Evolutionary conservation across 2,329 filamentous ascomycete species (phyloP), one percentile per base, ranked within the genome.

Genomic region (Aspergillus piperis): DNA sequence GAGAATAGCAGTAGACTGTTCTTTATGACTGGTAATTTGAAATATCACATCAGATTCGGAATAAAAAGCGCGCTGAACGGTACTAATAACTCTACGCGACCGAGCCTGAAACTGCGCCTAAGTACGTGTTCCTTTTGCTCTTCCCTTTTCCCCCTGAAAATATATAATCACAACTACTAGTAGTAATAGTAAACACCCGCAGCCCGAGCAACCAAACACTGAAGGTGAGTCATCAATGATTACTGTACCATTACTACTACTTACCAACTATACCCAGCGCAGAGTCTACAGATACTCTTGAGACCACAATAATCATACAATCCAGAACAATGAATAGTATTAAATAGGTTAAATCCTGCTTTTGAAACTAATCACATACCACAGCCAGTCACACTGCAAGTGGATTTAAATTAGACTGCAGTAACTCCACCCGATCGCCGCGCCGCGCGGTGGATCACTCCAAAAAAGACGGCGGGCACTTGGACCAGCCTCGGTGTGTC

Each of bases 381-480:
- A 27, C 25, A 17, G 47, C 47, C 23, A 50, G 47, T 50, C 47
- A 50, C n/a, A 50, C 25, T 50, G 47, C 47, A 50, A 21, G 25
- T 27, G 47, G 47, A 32, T 30, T 41, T 36, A 25, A 57, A 57
- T 41, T 52, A 39, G 21, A 42, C 32, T 47, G 25, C 56, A 58
- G 48, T 19, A 48, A 59, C 57, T 59, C 57, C 57, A 59, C 58
- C 17, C 27, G 58, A 60, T 60, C 58, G 58, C 47, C 54, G 38
- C 48, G 27, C 58, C 48, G 42, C 19, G 32, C 32, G 27, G 54
- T 60, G 58, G 58, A 60, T 51, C 58, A 36, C 21, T 42, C 47
- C 25, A 8, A 15, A 36, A 36, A 15, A 36, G 41, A 32, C 41
- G 53, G 39, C 41, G 38, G 42, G 54, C 57, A 59, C 56, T 58